phyloP scores from a whole-genome alignment of 805 yeast genomes.

The Suhomyces faveliae region DNA sequence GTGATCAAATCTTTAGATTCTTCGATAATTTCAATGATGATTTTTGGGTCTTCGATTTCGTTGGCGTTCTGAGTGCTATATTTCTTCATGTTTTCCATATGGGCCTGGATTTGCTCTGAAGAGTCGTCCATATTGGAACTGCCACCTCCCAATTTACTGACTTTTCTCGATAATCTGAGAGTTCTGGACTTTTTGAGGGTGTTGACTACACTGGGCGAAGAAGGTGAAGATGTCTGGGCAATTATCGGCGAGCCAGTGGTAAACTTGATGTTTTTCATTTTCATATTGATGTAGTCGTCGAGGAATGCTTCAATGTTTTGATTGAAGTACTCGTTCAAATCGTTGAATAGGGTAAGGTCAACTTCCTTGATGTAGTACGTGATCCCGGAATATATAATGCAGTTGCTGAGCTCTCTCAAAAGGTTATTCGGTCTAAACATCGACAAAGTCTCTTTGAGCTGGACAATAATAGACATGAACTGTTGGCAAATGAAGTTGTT shows the following conservation, averaged over 20 bases:
- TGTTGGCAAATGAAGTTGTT: slow-evolving; percentile 31
- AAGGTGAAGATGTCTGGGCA: slow-evolving; percentile 11
- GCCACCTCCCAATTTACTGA: slow-evolving; percentile 17
- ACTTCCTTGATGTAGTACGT: slow-evolving; percentile 54
- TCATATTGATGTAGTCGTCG: slow-evolving; percentile 22
- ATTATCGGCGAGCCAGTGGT: background rate
- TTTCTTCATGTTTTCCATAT: slow-evolving; percentile 12
- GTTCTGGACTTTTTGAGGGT: slow-evolving; percentile 30
- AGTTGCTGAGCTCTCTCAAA: slow-evolving; percentile 26
- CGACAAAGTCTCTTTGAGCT: slow-evolving; percentile 29
- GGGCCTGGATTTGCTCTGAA: slow-evolving; percentile 10
- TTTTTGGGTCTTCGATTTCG: slow-evolving; percentile 33
- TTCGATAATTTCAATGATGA: slow-evolving; percentile 34
- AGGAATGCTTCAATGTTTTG: slow-evolving; percentile 26
- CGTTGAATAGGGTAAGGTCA: slow-evolving; percentile 46
- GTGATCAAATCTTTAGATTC: slow-evolving; percentile 36
- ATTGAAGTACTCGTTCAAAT: slow-evolving; percentile 46
- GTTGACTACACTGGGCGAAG: slow-evolving; percentile 3
- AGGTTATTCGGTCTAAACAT: slow-evolving; percentile 22
- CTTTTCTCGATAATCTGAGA: slow-evolving; percentile 28
- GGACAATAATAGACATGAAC: slow-evolving; percentile 43
- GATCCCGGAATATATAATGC: slow-evolving; percentile 31
- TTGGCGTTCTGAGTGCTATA: slow-evolving; percentile 7
- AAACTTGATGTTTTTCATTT: slow-evolving; percentile 19
- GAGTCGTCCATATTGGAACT: slow-evolving; percentile 10